Evolutionary conservation across 139 green algal species (phyloP), one percentile per base, ranked within the genome.

Genomic region (Volvox africanus): DNA sequence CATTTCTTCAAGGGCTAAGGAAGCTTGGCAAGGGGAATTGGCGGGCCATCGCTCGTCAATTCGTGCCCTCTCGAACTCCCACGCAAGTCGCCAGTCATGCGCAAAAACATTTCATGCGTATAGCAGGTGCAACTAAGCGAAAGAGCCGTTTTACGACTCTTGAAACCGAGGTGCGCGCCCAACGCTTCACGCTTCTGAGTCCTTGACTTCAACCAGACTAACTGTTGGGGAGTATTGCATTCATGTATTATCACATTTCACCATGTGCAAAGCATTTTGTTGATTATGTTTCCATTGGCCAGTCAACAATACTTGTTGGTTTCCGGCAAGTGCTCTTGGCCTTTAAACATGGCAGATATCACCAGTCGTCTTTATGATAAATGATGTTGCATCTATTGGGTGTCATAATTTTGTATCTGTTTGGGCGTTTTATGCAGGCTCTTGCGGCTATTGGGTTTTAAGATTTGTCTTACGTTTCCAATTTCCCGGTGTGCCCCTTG

Each of bases 31-130:
- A 95, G 92, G 97, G 97, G 30, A 96, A 99, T 93, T 99, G 97
- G 97, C 94, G 97, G 14, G 93, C 94, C 14, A 99, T 99, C 30
- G 93, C 91, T 12, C 78, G 93, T 5, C 88, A 94, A 35, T 98
- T 96, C 68, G 95, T 98, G 28, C 94, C 95, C 17, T 94, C 93
- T 33, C 92, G 97, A 68, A 98, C 96, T 1, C 95, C 97, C 11
- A 99, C 97, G 36, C 95, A 97, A 88, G 97, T 99, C 0, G 97
- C 97, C n/a, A 96, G 89, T 35, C 97, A 99, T 87, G 97, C 97
- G 1, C 97, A 99, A 91, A 99, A 99, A 92, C 96, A 99, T 89
- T 98, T 98, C 82, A 94, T 99, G 44, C 93, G 97, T 20, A 83
- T 97, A 11, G 93, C 81, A 17, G 96, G 97, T 67, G 80, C 95